These are phyloP conservation scores for Knufia petricola DNA, from an alignment of 2,329 filamentous ascomycete species.

Conservation along the genomic window DNA sequence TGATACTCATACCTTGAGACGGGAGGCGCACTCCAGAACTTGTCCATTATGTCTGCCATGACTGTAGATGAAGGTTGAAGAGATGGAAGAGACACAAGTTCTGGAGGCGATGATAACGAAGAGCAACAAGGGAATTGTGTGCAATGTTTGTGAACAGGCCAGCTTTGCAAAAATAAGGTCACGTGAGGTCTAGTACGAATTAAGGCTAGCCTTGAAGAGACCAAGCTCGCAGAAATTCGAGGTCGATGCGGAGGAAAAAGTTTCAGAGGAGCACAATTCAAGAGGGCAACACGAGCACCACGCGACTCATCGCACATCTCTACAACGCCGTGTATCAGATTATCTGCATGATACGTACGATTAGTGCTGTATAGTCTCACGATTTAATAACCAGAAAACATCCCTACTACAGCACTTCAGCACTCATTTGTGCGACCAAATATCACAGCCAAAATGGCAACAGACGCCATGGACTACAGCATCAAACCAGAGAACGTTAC, in stretches of 20 bases:
- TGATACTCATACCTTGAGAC: slow-evolving; percentile 50
- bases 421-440: neutral
- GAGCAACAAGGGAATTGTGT: neutral
- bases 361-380: neutral
- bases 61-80: neutral
- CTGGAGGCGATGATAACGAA: slow-evolving; percentile 1
- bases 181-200: too few species aligned
- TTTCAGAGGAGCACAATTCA: slow-evolving; percentile 1
- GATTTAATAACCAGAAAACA: neutral
- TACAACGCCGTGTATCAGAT: neutral
- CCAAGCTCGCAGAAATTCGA: too few species aligned
- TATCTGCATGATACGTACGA: neutral
- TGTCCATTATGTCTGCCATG: slow-evolving; percentile 40
- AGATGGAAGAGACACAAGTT: slow-evolving; percentile 1
- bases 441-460: slow-evolving; percentile 4
- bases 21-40: slow-evolving; percentile 56
- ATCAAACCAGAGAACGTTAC: slow-evolving; percentile 86
- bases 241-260: slow-evolving; percentile 6
- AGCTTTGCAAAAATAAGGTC: too few species aligned
- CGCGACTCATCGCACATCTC: neutral
- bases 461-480: slow-evolving; percentile 49
- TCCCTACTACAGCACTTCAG: neutral
- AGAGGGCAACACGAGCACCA: neutral
- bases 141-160: too few species aligned
- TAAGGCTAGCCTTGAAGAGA: too few species aligned